These are phyloP conservation scores for Pythium rhizo-oryzae DNA, from an alignment of 352 stramenopile genomes.

Conservation along the genomic window DNA sequence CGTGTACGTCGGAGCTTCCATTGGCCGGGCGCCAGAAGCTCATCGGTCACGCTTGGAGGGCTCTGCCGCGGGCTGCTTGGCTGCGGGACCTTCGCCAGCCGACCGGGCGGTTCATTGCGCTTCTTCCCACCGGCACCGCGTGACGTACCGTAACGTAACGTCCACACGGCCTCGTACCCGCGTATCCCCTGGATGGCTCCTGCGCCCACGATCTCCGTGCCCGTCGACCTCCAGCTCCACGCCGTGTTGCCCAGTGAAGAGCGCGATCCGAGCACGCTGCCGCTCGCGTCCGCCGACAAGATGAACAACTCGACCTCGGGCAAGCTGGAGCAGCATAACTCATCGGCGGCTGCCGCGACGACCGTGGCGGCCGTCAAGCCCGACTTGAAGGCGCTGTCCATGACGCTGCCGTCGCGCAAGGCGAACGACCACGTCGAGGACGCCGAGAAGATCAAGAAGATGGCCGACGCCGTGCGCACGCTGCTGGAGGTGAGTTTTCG, in stretches of 20 bases:
- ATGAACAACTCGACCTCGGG: conserved; percentile 42
- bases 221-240: conserved; percentile 13
- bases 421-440: conserved; percentile 75
- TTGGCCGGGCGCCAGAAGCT: background rate
- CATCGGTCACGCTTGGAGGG: background rate
- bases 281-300: background rate
- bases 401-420: conserved; percentile 58
- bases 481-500: conserved; percentile 83
- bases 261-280: conserved; percentile 8
- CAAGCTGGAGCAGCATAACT: conserved; percentile 6
- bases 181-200: conserved; percentile 22
- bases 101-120: conserved; percentile 12
- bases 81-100: background rate
- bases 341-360: background rate
- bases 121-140: conserved; percentile 17
- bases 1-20: background rate
- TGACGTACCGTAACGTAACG: background rate
- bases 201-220: conserved; percentile 24
- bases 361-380: conserved; percentile 2
- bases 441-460: conserved; percentile 87
- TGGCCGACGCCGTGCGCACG: conserved; percentile 92
- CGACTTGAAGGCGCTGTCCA: conserved; percentile 55
- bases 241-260: conserved; percentile 11
- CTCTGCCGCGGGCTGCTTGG: background rate
- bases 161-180: background rate